A percentile compares a stretch with the other conserved stretches of the same genome.
phyloP scores from a whole-genome alignment of 2,329 filamentous ascomycete species.

The Escovopsis sp. region DNA sequence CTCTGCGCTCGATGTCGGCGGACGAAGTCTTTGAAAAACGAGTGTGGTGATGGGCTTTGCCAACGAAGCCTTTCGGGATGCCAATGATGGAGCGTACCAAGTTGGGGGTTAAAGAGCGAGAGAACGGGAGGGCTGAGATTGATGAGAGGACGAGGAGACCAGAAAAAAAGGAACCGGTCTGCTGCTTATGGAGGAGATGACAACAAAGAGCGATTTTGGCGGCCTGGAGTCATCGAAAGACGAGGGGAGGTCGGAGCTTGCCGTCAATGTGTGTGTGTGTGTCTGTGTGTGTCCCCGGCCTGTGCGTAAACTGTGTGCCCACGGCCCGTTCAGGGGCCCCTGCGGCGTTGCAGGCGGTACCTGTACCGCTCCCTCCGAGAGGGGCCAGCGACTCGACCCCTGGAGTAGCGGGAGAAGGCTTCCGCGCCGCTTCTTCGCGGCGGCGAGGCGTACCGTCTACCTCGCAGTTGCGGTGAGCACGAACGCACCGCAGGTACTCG shows the following conservation, averaged over 20 bases:
- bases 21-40: slow-evolving; percentile 1
- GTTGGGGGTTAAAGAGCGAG: background rate
- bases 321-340: no score
- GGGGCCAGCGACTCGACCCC: no score
- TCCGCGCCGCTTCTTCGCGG: no score
- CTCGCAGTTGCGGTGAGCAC: no score
- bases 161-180: slow-evolving; percentile 1
- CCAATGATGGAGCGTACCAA: background rate
- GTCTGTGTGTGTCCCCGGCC: no score
- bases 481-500: no score
- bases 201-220: slow-evolving; percentile 1
- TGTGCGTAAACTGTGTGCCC: no score
- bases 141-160: background rate
- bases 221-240: background rate
- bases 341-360: no score
- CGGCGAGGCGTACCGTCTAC: no score
- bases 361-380: no score
- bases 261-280: background rate
- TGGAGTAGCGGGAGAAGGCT: no score
- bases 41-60: slow-evolving; percentile 6
- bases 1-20: background rate
- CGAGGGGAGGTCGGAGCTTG: background rate
- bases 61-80: slow-evolving; percentile 7
- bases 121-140: background rate
- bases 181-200: slow-evolving; percentile 1